Evolutionary conservation across 192 early-diverging fungal species (phyloP).

Genomic region (Linnemannia exigua): DNA sequence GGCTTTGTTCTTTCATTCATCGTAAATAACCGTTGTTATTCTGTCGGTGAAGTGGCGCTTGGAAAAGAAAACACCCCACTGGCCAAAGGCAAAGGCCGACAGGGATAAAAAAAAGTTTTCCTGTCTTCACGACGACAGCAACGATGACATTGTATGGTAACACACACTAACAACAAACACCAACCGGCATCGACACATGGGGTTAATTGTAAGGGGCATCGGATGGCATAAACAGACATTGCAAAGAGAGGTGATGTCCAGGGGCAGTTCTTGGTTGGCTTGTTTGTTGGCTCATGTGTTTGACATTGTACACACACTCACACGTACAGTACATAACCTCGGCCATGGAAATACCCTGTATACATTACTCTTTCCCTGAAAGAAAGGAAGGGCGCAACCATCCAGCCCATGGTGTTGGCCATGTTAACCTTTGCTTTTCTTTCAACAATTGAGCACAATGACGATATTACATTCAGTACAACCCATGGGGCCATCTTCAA

Average conservation of each 20-base stretch:
- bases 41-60: too few relatives aligned
- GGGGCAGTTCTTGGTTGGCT: conserved; percentile 1
- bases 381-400: background rate
- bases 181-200: conserved; percentile 9
- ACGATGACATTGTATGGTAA: background rate
- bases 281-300: background rate
- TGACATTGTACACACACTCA: background rate
- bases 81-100: background rate
- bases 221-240: background rate
- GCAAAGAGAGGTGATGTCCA: too few relatives aligned
- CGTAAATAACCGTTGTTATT: too few relatives aligned
- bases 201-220: too few relatives aligned
- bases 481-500: background rate
- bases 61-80: background rate
- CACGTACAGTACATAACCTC: background rate
- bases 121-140: background rate
- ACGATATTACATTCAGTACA: background rate
- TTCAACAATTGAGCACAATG: conserved; percentile 7
- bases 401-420: background rate
- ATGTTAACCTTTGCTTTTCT: too few relatives aligned
- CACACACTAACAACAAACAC: background rate
- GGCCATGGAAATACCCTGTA: background rate
- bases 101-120: background rate
- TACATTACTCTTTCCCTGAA: background rate
- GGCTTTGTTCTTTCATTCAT: too few relatives aligned